phyloP scores from a whole-genome alignment of 2,329 filamentous ascomycete genomes.

The Podosphaera leucotricha region DNA sequence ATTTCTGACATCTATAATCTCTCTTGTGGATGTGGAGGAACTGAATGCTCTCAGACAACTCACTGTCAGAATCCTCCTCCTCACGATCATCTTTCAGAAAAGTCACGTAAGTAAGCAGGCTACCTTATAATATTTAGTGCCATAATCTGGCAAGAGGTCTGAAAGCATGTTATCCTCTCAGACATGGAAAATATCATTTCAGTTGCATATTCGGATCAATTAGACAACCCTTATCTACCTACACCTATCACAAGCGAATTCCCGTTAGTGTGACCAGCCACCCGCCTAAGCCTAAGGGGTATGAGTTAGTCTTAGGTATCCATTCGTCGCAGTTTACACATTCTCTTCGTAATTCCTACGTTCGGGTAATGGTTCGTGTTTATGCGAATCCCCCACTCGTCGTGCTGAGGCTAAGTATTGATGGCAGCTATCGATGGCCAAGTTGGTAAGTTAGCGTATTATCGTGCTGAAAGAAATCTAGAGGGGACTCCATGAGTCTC shows the following conservation, averaged over 20 bases:
- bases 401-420: not conserved
- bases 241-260: not conserved
- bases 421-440: not conserved
- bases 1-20: conserved; percentile 25
- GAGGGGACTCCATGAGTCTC: not conserved
- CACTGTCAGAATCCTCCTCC: not conserved
- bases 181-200: too few species aligned
- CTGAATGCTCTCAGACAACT: conserved; percentile 21
- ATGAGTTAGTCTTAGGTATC: too few species aligned
- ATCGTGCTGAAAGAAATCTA: not conserved
- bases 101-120: not conserved
- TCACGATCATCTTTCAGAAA: not conserved
- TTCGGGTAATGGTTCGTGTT: too few species aligned
- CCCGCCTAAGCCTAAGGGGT: too few species aligned
- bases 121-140: not conserved
- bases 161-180: not conserved
- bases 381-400: not conserved
- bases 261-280: too few species aligned
- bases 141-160: not conserved
- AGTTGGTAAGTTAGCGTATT: not conserved
- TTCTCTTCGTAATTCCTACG: too few species aligned
- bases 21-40: conserved; percentile 20
- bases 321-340: too few species aligned
- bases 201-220: too few species aligned
- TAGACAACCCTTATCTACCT: not conserved